Evolutionary conservation across 2,329 filamentous ascomycete species (phyloP), one percentile per base, ranked within the genome.

Genomic region (Xylariaceae sp.): DNA sequence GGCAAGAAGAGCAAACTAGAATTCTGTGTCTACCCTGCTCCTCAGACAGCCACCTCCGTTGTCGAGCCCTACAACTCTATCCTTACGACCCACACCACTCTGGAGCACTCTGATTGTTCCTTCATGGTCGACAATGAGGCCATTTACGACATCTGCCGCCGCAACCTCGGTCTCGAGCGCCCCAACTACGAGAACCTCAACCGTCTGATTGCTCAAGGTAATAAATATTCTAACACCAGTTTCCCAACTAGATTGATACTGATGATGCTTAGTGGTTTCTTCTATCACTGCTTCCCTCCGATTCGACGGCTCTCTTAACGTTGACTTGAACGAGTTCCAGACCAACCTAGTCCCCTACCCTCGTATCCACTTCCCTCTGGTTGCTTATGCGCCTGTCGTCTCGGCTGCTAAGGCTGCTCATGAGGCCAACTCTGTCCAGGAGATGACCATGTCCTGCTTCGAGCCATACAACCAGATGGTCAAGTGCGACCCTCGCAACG

Each of bases 71-170:
- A 99, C 88, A 99, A 99, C 87, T 97, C 95, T 49, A 97, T 98
- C 75, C 88, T 99, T 68, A 97, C 95, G 71, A 98, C 95, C 64
- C 95, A 99, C 87, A 98, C 93, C 75, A 98, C 95, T 65, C 88
- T 99, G 56, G 95, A 99, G 87, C 93, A 99, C 86, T 96, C 93
- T 63, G 95, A 99, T 86, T 98, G 95, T 86, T 96, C 91, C 72
- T 99, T 99, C 87, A 96, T 98, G 92, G 95, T 99, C 69, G 95
- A 99, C 84, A 99, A 99, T 81, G 95, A 99, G 85, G 95, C 95
- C 72, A 97, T 99, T 78, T 98, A 98, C 81, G 95, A 98, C 77
- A 98, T 99, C 77, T 99, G 95, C 89, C 90, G 93, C 74, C 90
- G 92, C 76, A 98, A 96, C 85, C 87, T 99, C 65, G 93, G 92